These are phyloP conservation scores for Candida sanyaensis DNA, from an alignment of 1,139 yeast species.

Conservation along the genomic window DNA sequence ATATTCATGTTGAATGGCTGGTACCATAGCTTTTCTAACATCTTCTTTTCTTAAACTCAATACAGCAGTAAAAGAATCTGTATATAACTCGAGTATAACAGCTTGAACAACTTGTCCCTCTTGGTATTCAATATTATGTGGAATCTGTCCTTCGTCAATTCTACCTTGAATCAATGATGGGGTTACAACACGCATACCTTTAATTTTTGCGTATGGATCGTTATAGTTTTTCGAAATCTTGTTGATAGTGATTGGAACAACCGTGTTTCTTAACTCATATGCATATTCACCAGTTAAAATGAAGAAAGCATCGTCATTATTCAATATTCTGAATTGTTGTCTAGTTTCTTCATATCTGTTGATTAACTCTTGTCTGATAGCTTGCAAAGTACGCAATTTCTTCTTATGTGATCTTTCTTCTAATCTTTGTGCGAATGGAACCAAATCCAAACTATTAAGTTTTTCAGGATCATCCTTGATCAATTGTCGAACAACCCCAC, in stretches of 20 bases:
- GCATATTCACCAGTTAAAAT: slow-evolving; percentile 86
- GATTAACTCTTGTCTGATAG: slow-evolving; percentile 86
- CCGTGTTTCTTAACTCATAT: slow-evolving; percentile 66
- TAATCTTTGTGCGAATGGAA: slow-evolving; percentile 91
- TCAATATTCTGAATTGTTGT: slow-evolving; percentile 66
- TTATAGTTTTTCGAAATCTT: slow-evolving; percentile 51
- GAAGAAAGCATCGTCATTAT: slow-evolving; percentile 74
- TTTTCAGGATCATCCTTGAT: slow-evolving; percentile 83
- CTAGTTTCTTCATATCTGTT: slow-evolving; percentile 87
- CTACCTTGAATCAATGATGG: slow-evolving; percentile 78
- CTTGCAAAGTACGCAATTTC: slow-evolving; percentile 80
- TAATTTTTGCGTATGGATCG: slow-evolving; percentile 36
- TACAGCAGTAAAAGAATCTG: slow-evolving; percentile 70
- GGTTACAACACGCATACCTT: slow-evolving; percentile 60
- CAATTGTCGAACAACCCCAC: slow-evolving; percentile 83
- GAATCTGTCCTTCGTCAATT: slow-evolving; percentile 67
- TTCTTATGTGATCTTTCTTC: slow-evolving; percentile 74
- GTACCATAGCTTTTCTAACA: slow-evolving; percentile 56
- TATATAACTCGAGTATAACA: slow-evolving; percentile 68
- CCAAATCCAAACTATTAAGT: slow-evolving; percentile 83
- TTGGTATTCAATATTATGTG: slow-evolving; percentile 48
- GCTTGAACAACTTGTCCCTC: slow-evolving; percentile 88
- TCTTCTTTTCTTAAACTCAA: slow-evolving; percentile 71
- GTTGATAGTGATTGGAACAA: slow-evolving; percentile 75
- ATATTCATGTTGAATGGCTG: slow-evolving; percentile 55